Conservation (phyloP, 306 rosid species). For the Elaeagnus macrophylla region DNA sequence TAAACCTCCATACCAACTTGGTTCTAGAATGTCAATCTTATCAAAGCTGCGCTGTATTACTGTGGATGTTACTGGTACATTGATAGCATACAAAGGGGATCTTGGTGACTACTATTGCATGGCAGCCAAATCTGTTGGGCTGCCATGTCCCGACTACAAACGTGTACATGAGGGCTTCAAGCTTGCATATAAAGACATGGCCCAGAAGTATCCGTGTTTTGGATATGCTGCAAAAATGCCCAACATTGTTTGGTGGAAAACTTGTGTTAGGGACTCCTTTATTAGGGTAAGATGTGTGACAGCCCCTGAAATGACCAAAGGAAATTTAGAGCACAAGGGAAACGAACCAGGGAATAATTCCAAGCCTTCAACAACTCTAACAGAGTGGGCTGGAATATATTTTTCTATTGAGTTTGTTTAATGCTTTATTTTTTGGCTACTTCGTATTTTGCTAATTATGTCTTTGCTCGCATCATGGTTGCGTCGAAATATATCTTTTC, state of each 20-base stretch:
- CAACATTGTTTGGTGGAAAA: slow-evolving; percentile 86
- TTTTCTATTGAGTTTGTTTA: no score
- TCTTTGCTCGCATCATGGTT: slow-evolving; percentile 5
- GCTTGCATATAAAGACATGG: slow-evolving; percentile 83
- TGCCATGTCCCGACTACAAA: slow-evolving; percentile 86
- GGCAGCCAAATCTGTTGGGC: slow-evolving; percentile 93
- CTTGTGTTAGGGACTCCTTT: slow-evolving; percentile 86
- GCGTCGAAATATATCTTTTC: not conserved
- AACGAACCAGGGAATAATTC: no score
- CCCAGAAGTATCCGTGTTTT: slow-evolving; percentile 75
- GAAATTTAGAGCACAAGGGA: no score
- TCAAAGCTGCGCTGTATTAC: slow-evolving; percentile 72
- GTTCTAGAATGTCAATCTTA: slow-evolving; percentile 46
- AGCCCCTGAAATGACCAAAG: slow-evolving; percentile 4
- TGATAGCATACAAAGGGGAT: slow-evolving; percentile 92
- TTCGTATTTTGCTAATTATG: slow-evolving; percentile 9
- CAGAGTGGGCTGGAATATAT: no score
- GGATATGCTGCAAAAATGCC: slow-evolving; percentile 80
- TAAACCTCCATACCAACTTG: slow-evolving; percentile 2
- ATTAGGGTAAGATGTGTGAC: slow-evolving; percentile 54
- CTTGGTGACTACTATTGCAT: slow-evolving; percentile 96
- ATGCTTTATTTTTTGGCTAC: not conserved
- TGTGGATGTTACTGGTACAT: slow-evolving; percentile 85
- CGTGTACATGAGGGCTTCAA: slow-evolving; percentile 85
- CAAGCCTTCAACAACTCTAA: no score